phyloP scores from a whole-genome alignment of 2,329 filamentous ascomycete genomes.

The Sporothrix dimorphospora region DNA sequence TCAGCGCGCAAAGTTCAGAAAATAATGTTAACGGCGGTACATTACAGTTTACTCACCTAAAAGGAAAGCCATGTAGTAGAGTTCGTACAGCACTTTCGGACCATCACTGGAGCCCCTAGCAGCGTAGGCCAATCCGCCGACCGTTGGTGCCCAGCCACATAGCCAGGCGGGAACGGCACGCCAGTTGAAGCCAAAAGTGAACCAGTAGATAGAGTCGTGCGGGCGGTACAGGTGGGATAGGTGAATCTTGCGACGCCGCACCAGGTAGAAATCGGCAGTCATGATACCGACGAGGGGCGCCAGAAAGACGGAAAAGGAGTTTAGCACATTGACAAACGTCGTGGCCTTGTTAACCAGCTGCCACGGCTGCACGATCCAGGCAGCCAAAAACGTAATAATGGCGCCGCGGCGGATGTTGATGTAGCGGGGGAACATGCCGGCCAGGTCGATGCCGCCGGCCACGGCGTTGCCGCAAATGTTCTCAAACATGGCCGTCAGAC shows the following conservation, averaged over 20 bases:
- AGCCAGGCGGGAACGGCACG: constrained; percentile 45
- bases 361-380: constrained; percentile 54
- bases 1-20: no score
- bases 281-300: constrained; percentile 33
- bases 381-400: constrained; percentile 51
- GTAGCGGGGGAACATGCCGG: constrained; percentile 54
- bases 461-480: constrained; percentile 53
- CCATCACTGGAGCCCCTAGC: not conserved
- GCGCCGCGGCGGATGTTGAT: constrained; percentile 60
- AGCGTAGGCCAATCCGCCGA: constrained; percentile 37
- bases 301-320: constrained; percentile 42
- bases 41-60: not conserved
- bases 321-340: constrained; percentile 52
- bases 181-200: constrained; percentile 46
- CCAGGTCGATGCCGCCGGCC: constrained; percentile 58
- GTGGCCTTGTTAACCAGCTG: constrained; percentile 51
- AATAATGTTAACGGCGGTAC: no score
- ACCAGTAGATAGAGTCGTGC: constrained; percentile 47
- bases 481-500: constrained; percentile 51
- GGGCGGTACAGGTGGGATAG: constrained; percentile 43
- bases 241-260: constrained; percentile 42
- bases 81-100: not conserved
- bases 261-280: constrained; percentile 35
- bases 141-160: constrained; percentile 44
- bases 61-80: not conserved